These are phyloP conservation scores for Magnolia kwangsiensis DNA, from an alignment of 164 flowering plant species.

Conservation along the genomic window DNA sequence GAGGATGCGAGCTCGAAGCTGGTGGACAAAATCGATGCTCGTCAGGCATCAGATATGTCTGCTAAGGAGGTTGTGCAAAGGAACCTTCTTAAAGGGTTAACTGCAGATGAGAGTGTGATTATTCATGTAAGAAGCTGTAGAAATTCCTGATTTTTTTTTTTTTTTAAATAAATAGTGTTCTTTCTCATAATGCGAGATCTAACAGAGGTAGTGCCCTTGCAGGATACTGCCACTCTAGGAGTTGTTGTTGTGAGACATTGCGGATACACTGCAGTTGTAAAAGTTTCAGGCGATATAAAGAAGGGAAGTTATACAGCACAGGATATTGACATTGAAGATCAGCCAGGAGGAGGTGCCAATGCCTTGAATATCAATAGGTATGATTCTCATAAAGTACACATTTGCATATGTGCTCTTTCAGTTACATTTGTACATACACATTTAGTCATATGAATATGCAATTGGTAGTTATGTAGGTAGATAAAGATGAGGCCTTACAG, in stretches of 20 bases:
- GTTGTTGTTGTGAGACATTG: constrained; percentile 60
- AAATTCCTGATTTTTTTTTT: constrained; percentile 1
- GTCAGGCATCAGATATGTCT: constrained; percentile 25
- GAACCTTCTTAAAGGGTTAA: constrained; percentile 80
- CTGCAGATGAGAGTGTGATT: constrained; percentile 87
- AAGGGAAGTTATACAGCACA: constrained; percentile 24
- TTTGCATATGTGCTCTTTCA: neutral
- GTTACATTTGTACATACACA: neutral
- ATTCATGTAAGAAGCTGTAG: constrained; percentile 61
- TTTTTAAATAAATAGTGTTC: neutral
- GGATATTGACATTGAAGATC: constrained; percentile 69
- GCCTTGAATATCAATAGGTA: constrained; percentile 82
- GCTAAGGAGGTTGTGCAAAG: constrained; percentile 42
- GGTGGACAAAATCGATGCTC: constrained; percentile 27
- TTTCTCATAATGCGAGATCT: constrained; percentile 3
- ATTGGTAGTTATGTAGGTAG: neutral
- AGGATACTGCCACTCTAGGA: constrained; percentile 80
- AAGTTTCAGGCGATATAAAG: constrained; percentile 51
- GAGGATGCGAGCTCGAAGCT: constrained; percentile 43
- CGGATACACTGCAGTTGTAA: constrained; percentile 69
- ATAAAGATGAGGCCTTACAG: neutral
- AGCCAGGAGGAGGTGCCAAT: constrained; percentile 88
- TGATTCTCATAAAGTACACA: neutral
- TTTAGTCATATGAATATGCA: constrained; percentile 1
- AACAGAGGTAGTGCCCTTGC: constrained; percentile 23